Percentiles rank a stretch among this genome's conserved stretches.
Evolutionary conservation across 257 asterid genomes (phyloP).

Genomic region (Ocimum tenuiflorum): DNA sequence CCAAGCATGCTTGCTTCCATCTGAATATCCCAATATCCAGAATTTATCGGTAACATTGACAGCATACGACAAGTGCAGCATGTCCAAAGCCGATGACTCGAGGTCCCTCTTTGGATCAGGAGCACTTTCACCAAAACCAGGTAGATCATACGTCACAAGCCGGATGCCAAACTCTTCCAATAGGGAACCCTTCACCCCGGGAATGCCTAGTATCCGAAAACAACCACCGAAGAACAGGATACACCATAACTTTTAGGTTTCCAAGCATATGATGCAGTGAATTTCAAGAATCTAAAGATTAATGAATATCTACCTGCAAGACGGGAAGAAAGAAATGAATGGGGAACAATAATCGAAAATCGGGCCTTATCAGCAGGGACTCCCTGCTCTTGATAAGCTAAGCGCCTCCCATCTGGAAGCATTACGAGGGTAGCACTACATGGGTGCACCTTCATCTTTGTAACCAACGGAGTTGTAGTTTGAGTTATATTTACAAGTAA

Average conservation of each 20-base stretch:
- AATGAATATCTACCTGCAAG: conserved; percentile 83
- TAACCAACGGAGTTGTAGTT: conserved; percentile 42
- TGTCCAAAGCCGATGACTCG: conserved; percentile 87
- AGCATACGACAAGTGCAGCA: conserved; percentile 73
- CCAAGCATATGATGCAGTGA: background rate
- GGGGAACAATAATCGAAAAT: conserved; percentile 62
- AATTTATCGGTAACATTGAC: conserved; percentile 68
- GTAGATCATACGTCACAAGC: conserved; percentile 77
- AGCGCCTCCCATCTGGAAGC: conserved; percentile 87
- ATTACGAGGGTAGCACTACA: conserved; percentile 58
- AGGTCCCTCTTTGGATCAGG: conserved; percentile 80
- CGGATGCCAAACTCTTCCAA: conserved; percentile 81
- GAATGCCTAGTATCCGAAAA: conserved; percentile 50
- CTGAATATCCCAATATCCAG: conserved; percentile 79
- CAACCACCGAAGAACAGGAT: background rate
- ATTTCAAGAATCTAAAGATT: background rate
- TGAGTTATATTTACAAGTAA: conserved; percentile 51
- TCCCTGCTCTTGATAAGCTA: conserved; percentile 84
- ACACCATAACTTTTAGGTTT: background rate
- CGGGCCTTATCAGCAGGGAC: conserved; percentile 73
- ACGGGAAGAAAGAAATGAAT: conserved; percentile 85
- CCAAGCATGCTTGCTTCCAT: conserved; percentile 85
- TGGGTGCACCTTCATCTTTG: conserved; percentile 64
- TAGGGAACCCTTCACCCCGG: conserved; percentile 57
- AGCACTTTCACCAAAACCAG: conserved; percentile 97